These are phyloP conservation scores for Globisporangium nunn DNA, from an alignment of 352 stramenopile species.

Conservation along the genomic window DNA sequence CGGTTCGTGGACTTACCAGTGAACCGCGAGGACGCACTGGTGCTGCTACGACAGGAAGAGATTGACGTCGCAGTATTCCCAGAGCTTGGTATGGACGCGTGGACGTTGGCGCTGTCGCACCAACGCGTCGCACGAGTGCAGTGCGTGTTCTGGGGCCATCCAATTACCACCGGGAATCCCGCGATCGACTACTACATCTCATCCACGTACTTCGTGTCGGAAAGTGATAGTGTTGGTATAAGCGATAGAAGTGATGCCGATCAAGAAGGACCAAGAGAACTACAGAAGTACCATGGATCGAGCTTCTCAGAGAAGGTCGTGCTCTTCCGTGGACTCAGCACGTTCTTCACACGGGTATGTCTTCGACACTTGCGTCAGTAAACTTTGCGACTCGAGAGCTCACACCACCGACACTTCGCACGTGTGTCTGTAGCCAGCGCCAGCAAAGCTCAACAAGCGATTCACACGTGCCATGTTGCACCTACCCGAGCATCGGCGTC, in stretches of 20 bases:
- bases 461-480: slow-evolving; percentile 30
- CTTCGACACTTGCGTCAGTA: no score
- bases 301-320: slow-evolving; percentile 67
- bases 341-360: slow-evolving; percentile 34
- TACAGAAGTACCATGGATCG: slow-evolving; percentile 18
- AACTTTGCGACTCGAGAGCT: no score
- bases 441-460: slow-evolving; percentile 12
- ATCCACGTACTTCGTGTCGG: slow-evolving; percentile 41
- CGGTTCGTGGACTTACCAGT: slow-evolving; percentile 36
- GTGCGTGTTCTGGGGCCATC: slow-evolving; percentile 84
- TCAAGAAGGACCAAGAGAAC: neutral
- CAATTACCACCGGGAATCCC: slow-evolving; percentile 62
- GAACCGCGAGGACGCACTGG: slow-evolving; percentile 25
- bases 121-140: slow-evolving; percentile 67
- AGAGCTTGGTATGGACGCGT: slow-evolving; percentile 80
- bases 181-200: slow-evolving; percentile 84
- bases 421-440: slow-evolving; percentile 3
- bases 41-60: slow-evolving; percentile 29
- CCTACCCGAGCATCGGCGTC: slow-evolving; percentile 28
- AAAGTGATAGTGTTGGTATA: slow-evolving; percentile 15
- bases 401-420: neutral
- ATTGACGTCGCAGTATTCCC: slow-evolving; percentile 78
- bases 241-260: neutral
- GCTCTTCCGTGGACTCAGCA: slow-evolving; percentile 56
- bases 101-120: slow-evolving; percentile 64